Base-by-base conservation (phyloP, 495 filamentous ascomycete species). In the Penicillium herquei region DNA sequence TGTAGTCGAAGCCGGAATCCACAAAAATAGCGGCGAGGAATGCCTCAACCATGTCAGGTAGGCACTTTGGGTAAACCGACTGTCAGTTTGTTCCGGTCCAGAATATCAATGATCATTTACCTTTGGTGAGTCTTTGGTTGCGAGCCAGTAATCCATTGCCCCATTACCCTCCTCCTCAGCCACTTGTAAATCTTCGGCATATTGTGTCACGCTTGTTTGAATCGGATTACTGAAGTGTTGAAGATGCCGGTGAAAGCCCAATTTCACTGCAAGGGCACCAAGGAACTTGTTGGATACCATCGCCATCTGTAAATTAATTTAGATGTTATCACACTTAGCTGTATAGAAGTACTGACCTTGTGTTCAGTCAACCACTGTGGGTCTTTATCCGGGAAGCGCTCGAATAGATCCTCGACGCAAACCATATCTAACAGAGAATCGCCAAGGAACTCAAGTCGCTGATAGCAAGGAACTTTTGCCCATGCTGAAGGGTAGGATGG, bases 311-410 rank as follows among this genome's bases (percentile, higher is more conserved):
- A 21, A 46, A 17, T 18, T 4, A 12, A n/a, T 34, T 49, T 31
- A 69, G 54, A 39, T 13, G 49, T 43, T 46, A 17, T 12, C 14
- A 45, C 11, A 8, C 7, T 11, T 12, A 7, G 31, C 3, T 13
- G 16, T 6, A 6, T 14, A 0, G 9, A 13, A 26, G 12, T 17
- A 58, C 72, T 48, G 63, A 82, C 81, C 62, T 97, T 98, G 76
- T 98, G 95, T 72, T 98, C 94, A 1, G 94, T 98, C 33, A 98
- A 81, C 94, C 94, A 98, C 67, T 97, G 92, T 1, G 94, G 93
- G 65, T 97, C 92, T 55, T 84, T 85, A 42, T 83, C 78, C 0
- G 91, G 91, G 66, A 87, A 90, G 10, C 78, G 78, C 56, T 84
- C 73, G 69, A 89, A 98, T 14, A 98, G 74, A 56, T 88, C 82